phyloP scores from a whole-genome alignment of 1,139 yeast genomes.

The Hyphopichia pseudoburtonii region DNA sequence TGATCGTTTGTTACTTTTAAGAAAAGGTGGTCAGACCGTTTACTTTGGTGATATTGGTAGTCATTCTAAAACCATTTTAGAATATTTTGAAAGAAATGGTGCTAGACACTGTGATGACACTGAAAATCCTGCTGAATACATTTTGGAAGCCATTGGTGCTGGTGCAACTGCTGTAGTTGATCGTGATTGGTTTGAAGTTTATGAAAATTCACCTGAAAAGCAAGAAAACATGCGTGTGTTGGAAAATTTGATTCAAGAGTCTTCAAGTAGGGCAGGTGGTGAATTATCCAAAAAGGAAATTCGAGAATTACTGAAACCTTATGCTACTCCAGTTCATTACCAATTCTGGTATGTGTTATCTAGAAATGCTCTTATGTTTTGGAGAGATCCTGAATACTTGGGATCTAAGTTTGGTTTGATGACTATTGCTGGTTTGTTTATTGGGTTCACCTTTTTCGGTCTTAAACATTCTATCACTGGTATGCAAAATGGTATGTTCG shows the following conservation, averaged over 20 bases:
- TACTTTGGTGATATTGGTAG: slow-evolving; percentile 67
- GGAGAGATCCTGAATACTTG: slow-evolving; percentile 45
- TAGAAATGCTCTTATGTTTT: slow-evolving; percentile 34
- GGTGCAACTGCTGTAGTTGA: slow-evolving; percentile 35
- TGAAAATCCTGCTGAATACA: slow-evolving; percentile 60
- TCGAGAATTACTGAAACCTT: slow-evolving; percentile 20
- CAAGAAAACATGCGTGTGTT: slow-evolving; percentile 21
- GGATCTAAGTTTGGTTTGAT: slow-evolving; percentile 41
- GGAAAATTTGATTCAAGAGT: slow-evolving; percentile 25
- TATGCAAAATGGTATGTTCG: slow-evolving; percentile 48
- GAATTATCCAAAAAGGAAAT: slow-evolving; percentile 5
- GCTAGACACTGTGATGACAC: slow-evolving; percentile 41
- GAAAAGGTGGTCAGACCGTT: slow-evolving; percentile 57
- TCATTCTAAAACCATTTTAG: slow-evolving; percentile 47
- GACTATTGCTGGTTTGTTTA: slow-evolving; percentile 40
- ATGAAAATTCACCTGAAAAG: slow-evolving; percentile 31
- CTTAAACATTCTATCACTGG: slow-evolving; percentile 35
- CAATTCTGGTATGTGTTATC: slow-evolving; percentile 24
- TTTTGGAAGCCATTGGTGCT: slow-evolving; percentile 52
- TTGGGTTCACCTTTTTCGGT: slow-evolving; percentile 46
- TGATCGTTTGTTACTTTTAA: slow-evolving; percentile 37
- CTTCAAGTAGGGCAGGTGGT: slow-evolving; percentile 23
- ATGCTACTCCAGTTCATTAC: slow-evolving; percentile 26
- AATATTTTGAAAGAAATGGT: slow-evolving; percentile 60
- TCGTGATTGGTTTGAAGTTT: slow-evolving; percentile 33